Conservation (phyloP, 306 rosid species). For the Rosa rugosa region DNA sequence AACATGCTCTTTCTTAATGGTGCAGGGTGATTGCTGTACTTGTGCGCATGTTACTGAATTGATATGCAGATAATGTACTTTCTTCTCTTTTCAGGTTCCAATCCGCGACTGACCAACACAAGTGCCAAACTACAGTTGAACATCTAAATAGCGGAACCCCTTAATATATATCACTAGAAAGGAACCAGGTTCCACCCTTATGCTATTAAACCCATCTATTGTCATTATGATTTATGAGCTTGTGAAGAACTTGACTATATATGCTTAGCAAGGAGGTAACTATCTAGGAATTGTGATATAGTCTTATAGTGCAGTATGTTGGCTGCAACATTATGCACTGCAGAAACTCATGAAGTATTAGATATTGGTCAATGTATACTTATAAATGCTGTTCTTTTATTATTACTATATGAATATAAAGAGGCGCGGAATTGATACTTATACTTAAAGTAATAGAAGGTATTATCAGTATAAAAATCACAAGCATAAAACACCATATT, state of each 20-base stretch:
- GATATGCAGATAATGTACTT: slow-evolving; percentile 11
- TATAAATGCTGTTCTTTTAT: background rate
- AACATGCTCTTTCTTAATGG: background rate
- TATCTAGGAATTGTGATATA: background rate
- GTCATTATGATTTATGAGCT: slow-evolving; percentile 1
- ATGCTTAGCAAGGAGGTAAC: background rate
- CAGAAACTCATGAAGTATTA: background rate
- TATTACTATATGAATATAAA: background rate
- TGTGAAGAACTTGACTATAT: background rate
- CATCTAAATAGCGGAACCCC: slow-evolving; percentile 25
- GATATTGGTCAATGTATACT: background rate
- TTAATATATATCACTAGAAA: slow-evolving; percentile 26
- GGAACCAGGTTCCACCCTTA: background rate
- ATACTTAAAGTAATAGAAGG: background rate
- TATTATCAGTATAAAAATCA: background rate
- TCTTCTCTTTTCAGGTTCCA: slow-evolving; percentile 50
- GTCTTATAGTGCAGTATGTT: background rate
- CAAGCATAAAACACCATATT: background rate
- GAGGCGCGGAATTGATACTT: background rate
- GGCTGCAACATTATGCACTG: background rate
- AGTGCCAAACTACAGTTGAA: slow-evolving; percentile 41
- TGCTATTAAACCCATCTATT: background rate
- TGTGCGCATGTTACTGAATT: background rate
- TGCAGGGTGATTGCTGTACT: slow-evolving; percentile 9
- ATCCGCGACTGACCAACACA: slow-evolving; percentile 71